phyloP scores from a whole-genome alignment of 148 eudicot genomes.

The Camellia lanceoleosa region DNA sequence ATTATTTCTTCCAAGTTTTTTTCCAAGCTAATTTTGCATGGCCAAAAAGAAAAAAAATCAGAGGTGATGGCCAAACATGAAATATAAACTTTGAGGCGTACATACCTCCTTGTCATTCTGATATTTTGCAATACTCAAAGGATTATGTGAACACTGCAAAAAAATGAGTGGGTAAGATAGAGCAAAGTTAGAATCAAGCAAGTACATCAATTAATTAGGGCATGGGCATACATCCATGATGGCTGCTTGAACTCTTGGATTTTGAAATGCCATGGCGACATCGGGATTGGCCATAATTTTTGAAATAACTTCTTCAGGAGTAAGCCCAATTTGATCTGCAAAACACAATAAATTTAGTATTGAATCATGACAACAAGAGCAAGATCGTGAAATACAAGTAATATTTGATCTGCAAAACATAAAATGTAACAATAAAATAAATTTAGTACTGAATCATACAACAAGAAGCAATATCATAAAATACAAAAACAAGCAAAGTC shows the following conservation, averaged over 20 bases:
- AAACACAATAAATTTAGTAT: slow-evolving; percentile 7
- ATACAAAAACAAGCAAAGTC: no score
- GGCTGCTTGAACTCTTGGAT: slow-evolving; percentile 96
- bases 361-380: not conserved
- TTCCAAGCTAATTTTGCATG: not conserved
- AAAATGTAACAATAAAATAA: no score
- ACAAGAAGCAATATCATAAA: no score
- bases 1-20: not conserved
- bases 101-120: slow-evolving; percentile 99
- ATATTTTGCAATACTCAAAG: slow-evolving; percentile 80
- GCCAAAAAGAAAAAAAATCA: not conserved
- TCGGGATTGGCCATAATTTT: slow-evolving; percentile 95
- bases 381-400: not conserved
- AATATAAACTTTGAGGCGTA: slow-evolving; percentile 18
- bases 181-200: not conserved
- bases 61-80: not conserved
- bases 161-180: slow-evolving; percentile 22
- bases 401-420: no score
- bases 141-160: slow-evolving; percentile 89
- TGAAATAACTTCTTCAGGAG: slow-evolving; percentile 93
- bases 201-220: not conserved
- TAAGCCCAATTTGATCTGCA: slow-evolving; percentile 88
- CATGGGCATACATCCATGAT: slow-evolving; percentile 80
- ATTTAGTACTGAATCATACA: not conserved
- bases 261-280: slow-evolving; percentile 94